Evolutionary conservation across 1,284 basidiomycete species (phyloP).

Genomic region (Leccinum pachyderme): DNA sequence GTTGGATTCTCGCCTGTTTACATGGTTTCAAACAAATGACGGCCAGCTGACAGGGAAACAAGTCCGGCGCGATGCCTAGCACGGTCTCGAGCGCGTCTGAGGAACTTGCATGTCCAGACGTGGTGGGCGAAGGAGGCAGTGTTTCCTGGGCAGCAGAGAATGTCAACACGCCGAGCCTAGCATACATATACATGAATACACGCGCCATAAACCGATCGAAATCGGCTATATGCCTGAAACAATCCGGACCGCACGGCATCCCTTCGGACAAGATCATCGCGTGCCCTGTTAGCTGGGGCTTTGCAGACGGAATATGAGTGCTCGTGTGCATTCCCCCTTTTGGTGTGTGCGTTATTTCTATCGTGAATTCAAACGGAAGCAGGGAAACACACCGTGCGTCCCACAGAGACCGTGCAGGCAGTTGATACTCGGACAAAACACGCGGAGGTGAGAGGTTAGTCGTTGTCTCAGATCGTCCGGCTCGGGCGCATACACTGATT

Average conservation of each 20-base stretch:
- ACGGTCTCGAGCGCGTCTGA: constrained; percentile 30
- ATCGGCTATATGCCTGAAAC: constrained; percentile 37
- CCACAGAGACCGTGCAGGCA: constrained; percentile 50
- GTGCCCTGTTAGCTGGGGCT: constrained; percentile 31
- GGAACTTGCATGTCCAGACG: constrained; percentile 14
- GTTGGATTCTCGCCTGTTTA: constrained; percentile 31
- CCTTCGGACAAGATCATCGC: constrained; percentile 31
- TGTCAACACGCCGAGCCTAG: neutral
- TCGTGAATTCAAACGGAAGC: neutral
- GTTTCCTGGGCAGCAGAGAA: constrained; percentile 26
- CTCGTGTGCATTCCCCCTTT: constrained; percentile 13
- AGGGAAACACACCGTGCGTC: constrained; percentile 42
- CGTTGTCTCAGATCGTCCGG: constrained; percentile 28
- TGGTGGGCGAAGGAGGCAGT: constrained; percentile 21
- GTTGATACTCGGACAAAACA: constrained; percentile 54
- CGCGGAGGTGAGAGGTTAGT: constrained; percentile 35
- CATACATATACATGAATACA: no score
- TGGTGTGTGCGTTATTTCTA: neutral
- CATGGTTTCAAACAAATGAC: constrained; percentile 38
- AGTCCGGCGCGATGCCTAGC: constrained; percentile 38
- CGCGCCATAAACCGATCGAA: constrained; percentile 22
- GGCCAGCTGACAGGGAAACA: constrained; percentile 39
- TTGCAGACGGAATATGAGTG: constrained; percentile 26
- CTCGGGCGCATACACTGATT: constrained; percentile 19
- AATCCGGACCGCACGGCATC: constrained; percentile 39